phyloP scores from a whole-genome alignment of 2,329 filamentous ascomycete species.

The Epichloe aotearoae region DNA sequence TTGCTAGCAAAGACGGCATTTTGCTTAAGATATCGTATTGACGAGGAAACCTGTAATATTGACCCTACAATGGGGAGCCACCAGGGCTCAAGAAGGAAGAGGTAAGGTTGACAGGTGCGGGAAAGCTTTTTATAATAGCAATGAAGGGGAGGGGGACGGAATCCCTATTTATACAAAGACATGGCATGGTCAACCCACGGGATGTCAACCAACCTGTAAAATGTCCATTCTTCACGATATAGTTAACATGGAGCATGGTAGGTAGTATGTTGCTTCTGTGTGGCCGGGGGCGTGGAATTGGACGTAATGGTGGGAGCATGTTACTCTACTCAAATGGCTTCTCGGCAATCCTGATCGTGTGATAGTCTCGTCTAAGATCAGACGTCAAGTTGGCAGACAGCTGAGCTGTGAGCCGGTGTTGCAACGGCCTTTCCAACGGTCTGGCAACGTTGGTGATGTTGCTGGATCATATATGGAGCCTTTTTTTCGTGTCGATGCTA shows the following conservation, averaged over 20 bases:
- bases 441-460: constrained; percentile 6
- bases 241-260: neutral
- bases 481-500: neutral
- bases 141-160: neutral
- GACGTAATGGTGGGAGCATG: constrained; percentile 3
- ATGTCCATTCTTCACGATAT: neutral
- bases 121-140: neutral
- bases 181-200: too few relatives aligned
- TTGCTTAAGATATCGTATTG: neutral
- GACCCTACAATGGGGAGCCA: neutral
- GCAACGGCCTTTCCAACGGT: neutral
- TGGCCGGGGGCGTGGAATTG: neutral
- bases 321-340: neutral
- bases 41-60: too few relatives aligned
- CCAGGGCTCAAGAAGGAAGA: neutral
- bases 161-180: neutral
- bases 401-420: neutral
- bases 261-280: neutral
- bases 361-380: neutral
- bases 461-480: neutral
- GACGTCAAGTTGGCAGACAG: neutral
- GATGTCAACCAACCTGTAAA: neutral
- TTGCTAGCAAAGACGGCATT: constrained; percentile 16
- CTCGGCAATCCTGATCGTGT: neutral
- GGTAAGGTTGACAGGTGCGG: neutral